These are phyloP conservation scores for Mucor sp. DNA, from an alignment of 371 early-diverging fungal species.

Conservation along the genomic window DNA sequence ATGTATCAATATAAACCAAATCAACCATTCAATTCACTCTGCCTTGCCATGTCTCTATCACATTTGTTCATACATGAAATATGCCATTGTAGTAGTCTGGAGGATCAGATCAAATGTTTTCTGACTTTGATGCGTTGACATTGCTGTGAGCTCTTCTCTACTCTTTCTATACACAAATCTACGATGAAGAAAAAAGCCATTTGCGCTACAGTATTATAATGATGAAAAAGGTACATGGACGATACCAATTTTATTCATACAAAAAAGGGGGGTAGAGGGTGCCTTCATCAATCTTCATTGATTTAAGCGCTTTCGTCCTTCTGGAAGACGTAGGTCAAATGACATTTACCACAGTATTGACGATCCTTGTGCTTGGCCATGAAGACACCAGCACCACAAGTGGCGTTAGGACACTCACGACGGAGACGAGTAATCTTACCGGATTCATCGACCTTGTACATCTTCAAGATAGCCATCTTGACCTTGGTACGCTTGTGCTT, in stretches of 20 bases:
- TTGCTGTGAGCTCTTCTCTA: neutral
- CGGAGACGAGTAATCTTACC: constrained; percentile 97
- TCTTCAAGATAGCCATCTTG: constrained; percentile 95
- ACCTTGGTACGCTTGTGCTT: too few species aligned
- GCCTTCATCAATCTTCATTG: neutral
- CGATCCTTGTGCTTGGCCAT: constrained; percentile 97
- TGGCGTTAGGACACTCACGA: constrained; percentile 91
- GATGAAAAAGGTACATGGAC: neutral
- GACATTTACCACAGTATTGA: constrained; percentile 88
- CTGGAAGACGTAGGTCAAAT: constrained; percentile 59
- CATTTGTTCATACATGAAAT: neutral
- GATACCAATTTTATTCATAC: constrained; percentile 2
- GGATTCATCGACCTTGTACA: constrained; percentile 95
- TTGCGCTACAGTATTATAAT: neutral
- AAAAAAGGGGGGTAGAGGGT: neutral
- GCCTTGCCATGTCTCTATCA: neutral
- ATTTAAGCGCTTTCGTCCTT: constrained; percentile 27
- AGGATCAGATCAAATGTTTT: neutral
- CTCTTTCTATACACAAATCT: neutral
- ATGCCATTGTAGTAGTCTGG: neutral
- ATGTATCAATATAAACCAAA: neutral
- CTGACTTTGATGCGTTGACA: neutral
- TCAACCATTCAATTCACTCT: neutral
- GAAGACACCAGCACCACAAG: constrained; percentile 98
- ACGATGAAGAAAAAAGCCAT: neutral